Evolutionary conservation across 495 filamentous ascomycete species (phyloP).

Genomic region (Pyrenula massariospora): DNA sequence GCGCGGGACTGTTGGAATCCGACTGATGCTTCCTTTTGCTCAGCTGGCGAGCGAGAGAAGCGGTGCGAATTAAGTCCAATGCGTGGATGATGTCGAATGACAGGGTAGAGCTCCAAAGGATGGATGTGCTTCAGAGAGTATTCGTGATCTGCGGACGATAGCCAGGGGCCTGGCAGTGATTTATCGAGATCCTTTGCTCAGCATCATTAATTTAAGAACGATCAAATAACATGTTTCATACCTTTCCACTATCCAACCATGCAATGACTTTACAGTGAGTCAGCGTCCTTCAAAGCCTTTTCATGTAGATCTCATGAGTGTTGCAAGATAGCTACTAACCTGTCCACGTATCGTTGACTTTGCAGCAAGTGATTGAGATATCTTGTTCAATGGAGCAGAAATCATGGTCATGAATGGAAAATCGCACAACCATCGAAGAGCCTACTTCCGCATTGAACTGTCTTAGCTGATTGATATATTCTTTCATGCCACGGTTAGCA

Average conservation of each 20-base stretch:
- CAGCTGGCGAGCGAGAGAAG: neutral
- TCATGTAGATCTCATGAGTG: too few species aligned
- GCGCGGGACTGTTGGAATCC: constrained; percentile 5
- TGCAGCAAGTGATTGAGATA: constrained; percentile 11
- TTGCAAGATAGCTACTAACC: too few species aligned
- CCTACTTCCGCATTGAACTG: constrained; percentile 2
- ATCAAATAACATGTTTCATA: too few species aligned
- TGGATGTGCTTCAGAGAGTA: constrained; percentile 1
- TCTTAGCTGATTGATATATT: constrained; percentile 4
- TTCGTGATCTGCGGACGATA: neutral
- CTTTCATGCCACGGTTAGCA: constrained; percentile 2
- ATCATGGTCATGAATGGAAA: constrained; percentile 5
- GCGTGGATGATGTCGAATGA: constrained; percentile 1
- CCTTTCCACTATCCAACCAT: constrained; percentile 8
- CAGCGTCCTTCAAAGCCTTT: neutral
- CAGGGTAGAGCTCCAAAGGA: neutral
- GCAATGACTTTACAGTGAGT: too few species aligned
- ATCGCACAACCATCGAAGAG: constrained; percentile 14
- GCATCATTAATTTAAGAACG: too few species aligned
- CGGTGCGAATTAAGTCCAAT: neutral
- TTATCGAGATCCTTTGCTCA: constrained; percentile 8
- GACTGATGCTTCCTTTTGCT: neutral
- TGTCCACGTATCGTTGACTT: constrained; percentile 2
- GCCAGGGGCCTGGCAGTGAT: constrained; percentile 10
- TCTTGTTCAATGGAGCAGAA: constrained; percentile 16